Base-by-base conservation (phyloP, 2,329 filamentous ascomycete species). In the Cercospora sp. region DNA sequence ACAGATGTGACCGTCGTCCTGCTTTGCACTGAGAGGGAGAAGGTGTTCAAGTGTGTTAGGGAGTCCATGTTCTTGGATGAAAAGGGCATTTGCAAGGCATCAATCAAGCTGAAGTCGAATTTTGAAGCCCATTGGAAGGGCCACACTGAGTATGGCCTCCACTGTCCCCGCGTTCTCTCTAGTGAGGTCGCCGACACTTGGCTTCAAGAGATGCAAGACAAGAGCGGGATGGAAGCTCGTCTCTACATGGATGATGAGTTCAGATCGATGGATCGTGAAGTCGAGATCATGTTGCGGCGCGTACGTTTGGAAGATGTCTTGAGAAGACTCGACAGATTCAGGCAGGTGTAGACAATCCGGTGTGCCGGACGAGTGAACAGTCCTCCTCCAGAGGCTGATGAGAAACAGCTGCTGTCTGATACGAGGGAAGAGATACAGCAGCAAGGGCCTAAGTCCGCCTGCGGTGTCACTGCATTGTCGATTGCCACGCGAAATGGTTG, bases 271-370 rank as follows among this genome's bases (percentile, higher is more conserved):
- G 16, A n/a, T 8, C 2, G 6, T 3, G 5, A 40, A 2, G 37
- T 8, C 6, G 2, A 8, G 6, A 8, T 0, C 16, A 49, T 49
- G 43, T 24, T 49, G 43, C 43, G 9, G 18, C 7, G 18, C 37
- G 13, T 40, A 6, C 5, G 1, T 40, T 16, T n/a, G 5, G 13
- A n/a, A 2, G 37, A 6, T 16, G 13, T n/a, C 13, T 1, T 40
- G 37, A 40, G 1, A 13, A n/a, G 3, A n/a, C 16, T n/a, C 16
- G 0, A 8, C 37, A 9, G 16, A 1, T 0, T n/a, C 0, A 0
- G 0, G 37, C 6, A 9, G 37, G 37, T 8, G 13, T 6, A 16
- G 37, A 5, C 34, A n/a, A 0, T 7, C 1, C 6, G 1, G 34
- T 1, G 34, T n/a, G 13, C 34, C 0, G 34, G 13, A 7, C 1